Evolutionary conservation across 768 basidiomycete species (phyloP), one percentile per base, ranked within the genome.

Genomic region (Auricularia sp.): DNA sequence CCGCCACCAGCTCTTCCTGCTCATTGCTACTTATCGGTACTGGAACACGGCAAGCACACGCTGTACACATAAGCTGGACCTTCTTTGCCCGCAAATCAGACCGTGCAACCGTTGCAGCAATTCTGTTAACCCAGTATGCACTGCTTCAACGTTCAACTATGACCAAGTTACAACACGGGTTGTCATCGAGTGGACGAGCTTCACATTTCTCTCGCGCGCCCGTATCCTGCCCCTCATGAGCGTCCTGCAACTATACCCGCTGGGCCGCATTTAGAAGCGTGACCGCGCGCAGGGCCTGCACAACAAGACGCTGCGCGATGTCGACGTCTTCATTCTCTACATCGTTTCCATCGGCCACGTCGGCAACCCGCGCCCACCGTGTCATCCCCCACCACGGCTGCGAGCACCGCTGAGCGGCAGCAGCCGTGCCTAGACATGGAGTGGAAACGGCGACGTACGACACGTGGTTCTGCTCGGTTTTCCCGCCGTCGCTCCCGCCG

Each of bases 281-380:
- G 66, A 72, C 70, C 64, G 70, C 24, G 34, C 54, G 16, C 47
- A 39, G 61, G 39, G 51, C 5, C 35, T 64, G n/a, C 63, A 70
- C 16, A 62, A 69, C 51, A 39, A 76, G 63, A 69, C 80, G 1
- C 63, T 81, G 47, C 64, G 78, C 10, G 83, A 85, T 24, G 80
- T 83, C 63, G 95, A 98, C 71, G 75, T 98, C 14, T 89, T 98
- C 70, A 84, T 90, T 1, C 75, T 98, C 14, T 89, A 89, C 70
- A 80, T 99, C 64, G 94, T 92, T 1, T 95, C 95, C 51, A 93
- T 99, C 70, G 97, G 97, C 0, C 97, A 99, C 74, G 94, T 93
- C 18, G 96, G 93, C 0, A 97, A 99, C 76, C 97, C 97, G 0
- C 45, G 35, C 18, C 63, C 64, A 44, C 61, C 6, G 34, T 36